A percentile compares a stretch with the other conserved stretches of the same genome.
These are phyloP conservation scores for Fonsecaea erecta DNA, from an alignment of 2,329 filamentous ascomycete genomes.

Conservation along the genomic window DNA sequence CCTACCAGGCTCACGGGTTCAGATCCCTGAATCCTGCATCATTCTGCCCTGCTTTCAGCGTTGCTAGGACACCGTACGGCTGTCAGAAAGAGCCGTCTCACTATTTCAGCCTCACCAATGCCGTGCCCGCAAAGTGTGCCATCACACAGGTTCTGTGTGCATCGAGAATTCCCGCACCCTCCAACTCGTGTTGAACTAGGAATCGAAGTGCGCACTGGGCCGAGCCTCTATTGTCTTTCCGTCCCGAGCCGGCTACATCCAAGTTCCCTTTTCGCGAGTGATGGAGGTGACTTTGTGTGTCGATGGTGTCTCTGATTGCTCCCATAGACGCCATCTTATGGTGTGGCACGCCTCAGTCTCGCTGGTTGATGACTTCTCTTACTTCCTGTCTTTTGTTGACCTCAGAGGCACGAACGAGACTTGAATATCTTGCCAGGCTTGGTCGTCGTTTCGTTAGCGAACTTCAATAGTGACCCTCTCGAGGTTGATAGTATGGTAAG, in stretches of 20 bases:
- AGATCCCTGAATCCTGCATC: slow-evolving; percentile 6
- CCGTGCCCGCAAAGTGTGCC: slow-evolving; percentile 7
- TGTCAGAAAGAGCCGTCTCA: neutral
- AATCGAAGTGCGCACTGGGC: slow-evolving; percentile 4
- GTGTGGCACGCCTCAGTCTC: neutral
- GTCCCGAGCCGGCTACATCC: slow-evolving; percentile 3
- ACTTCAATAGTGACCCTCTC: neutral
- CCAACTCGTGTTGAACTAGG: neutral
- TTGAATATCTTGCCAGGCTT: neutral
- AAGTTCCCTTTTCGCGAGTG: neutral
- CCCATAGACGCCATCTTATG: slow-evolving; percentile 8
- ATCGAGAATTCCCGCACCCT: neutral
- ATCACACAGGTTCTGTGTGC: slow-evolving; percentile 1
- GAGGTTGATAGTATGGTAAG: neutral
- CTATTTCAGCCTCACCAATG: slow-evolving; percentile 3
- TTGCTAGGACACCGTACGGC: neutral
- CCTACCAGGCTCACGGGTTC: neutral
- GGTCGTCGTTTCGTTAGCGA: neutral
- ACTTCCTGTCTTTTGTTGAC: neutral
- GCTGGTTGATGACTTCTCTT: neutral
- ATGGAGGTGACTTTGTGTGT: neutral
- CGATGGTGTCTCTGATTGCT: slow-evolving; percentile 11
- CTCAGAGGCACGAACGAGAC: neutral
- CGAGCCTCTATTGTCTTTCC: slow-evolving; percentile 3
- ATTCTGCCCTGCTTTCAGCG: neutral